A percentile compares a stretch with the other conserved stretches of the same genome.
Conservation (phyloP, 306 rosid species). For the Prunus fruticosa region DNA sequence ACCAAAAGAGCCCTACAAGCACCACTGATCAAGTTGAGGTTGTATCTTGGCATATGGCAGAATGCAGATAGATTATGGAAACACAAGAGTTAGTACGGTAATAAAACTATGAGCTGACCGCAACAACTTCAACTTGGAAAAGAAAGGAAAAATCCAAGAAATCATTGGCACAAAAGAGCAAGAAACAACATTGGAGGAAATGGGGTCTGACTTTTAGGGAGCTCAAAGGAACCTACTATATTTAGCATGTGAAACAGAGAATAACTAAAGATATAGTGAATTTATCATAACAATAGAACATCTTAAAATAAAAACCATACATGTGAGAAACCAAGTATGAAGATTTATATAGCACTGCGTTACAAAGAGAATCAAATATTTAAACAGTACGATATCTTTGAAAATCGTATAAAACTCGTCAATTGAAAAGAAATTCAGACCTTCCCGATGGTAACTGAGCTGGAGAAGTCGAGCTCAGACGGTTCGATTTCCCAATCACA, state of each 20-base stretch:
- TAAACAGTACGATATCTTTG: not conserved
- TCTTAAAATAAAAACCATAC: not conserved
- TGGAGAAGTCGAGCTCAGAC: slow-evolving; percentile 84
- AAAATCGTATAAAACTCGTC: not conserved
- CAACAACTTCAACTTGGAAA: not conserved
- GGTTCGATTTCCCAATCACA: slow-evolving; percentile 99
- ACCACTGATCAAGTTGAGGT: slow-evolving; percentile 6
- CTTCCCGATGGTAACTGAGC: slow-evolving; percentile 76
- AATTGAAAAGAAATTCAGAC: slow-evolving; percentile 31
- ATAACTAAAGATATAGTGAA: not conserved
- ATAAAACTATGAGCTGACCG: not conserved
- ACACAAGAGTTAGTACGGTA: not conserved
- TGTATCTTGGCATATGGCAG: not conserved
- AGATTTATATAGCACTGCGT: slow-evolving; percentile 8
- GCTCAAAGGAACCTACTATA: not conserved
- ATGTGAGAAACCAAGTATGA: not conserved
- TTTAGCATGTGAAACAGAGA: not conserved
- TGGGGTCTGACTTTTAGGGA: not conserved
- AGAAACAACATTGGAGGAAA: not conserved
- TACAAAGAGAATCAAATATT: not conserved
- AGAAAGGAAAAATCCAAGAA: not conserved
- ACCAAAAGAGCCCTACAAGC: slow-evolving; percentile 81
- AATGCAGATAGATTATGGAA: not conserved
- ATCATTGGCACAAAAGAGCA: not conserved
- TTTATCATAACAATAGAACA: not conserved